phyloP scores from a whole-genome alignment of 2,329 filamentous ascomycete species.

The Cladorrhinum sp. region DNA sequence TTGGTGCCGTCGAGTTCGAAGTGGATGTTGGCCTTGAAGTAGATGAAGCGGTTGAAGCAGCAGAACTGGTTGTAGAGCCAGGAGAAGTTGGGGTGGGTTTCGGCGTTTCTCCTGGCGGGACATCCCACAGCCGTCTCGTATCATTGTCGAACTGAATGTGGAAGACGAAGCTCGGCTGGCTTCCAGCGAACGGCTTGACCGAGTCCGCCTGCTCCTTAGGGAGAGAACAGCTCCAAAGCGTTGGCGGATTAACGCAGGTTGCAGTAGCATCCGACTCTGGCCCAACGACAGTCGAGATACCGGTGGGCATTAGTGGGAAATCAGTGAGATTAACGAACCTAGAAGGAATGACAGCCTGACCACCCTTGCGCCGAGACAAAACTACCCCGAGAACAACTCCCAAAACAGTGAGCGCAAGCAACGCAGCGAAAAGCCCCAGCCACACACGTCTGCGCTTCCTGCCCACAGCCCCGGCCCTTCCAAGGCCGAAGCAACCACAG shows the following conservation, averaged over 20 bases:
- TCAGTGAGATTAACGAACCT: slow-evolving; percentile 81
- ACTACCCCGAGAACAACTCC: slow-evolving; percentile 57
- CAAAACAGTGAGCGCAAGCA: slow-evolving; percentile 55
- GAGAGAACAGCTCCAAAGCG: slow-evolving; percentile 81
- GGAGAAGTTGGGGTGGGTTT: slow-evolving; percentile 19
- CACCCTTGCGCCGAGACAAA: slow-evolving; percentile 42
- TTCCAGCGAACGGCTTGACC: slow-evolving; percentile 59
- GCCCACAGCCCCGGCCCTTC: slow-evolving; percentile 60
- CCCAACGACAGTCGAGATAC: slow-evolving; percentile 73
- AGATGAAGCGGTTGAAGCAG: slow-evolving; percentile 18
- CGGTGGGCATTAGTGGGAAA: slow-evolving; percentile 83
- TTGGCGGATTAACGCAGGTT: slow-evolving; percentile 68
- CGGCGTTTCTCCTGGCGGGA: slow-evolving; percentile 39
- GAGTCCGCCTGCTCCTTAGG: slow-evolving; percentile 72
- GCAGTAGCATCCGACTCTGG: slow-evolving; percentile 62
- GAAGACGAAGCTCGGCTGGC: slow-evolving; percentile 75
- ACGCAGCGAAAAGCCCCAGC: slow-evolving; percentile 46
- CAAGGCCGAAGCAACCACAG: slow-evolving; percentile 66
- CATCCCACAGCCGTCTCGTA: slow-evolving; percentile 50
- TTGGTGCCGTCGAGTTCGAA: background rate
- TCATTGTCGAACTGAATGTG: slow-evolving; percentile 71
- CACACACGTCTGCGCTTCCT: slow-evolving; percentile 62
- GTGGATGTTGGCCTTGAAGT: background rate
- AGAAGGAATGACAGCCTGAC: slow-evolving; percentile 35
- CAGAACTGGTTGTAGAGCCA: background rate